These are phyloP conservation scores for Tetrapisispora pingtungensis DNA, from an alignment of 805 yeast genomes.

Conservation along the genomic window DNA sequence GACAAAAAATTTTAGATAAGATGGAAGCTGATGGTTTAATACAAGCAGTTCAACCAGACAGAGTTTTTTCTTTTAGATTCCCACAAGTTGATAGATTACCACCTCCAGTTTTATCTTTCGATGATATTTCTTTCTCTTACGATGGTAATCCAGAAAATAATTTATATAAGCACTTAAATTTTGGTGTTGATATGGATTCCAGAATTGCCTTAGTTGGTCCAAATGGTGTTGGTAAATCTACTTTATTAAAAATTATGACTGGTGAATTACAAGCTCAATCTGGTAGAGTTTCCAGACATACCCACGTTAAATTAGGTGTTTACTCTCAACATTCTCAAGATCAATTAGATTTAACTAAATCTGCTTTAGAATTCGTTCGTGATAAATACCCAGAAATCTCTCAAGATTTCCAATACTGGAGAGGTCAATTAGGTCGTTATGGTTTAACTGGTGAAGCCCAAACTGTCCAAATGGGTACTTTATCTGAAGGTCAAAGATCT, in stretches of 20 bases:
- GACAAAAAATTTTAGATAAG: constrained; percentile 98
- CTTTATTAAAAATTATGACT: constrained; percentile 91
- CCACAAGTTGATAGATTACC: constrained; percentile 95
- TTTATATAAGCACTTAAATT: constrained; percentile 81
- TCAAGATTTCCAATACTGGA: constrained; percentile 98
- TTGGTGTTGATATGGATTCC: constrained; percentile 99
- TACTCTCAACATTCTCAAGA: constrained; percentile 99
- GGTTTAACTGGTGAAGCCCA: constrained; percentile 99
- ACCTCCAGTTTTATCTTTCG: constrained; percentile 96
- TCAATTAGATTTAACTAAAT: constrained; percentile 90
- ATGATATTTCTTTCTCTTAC: constrained; percentile 87
- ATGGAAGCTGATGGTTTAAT: constrained; percentile 99
- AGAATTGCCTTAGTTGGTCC: constrained; percentile 97
- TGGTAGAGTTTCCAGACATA: constrained; percentile 95
- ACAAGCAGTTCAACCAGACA: constrained; percentile 85
- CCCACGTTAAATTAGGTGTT: constrained; percentile 96
- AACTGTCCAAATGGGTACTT: constrained; percentile 96
- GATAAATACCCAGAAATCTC: constrained; percentile 83
- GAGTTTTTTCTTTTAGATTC: constrained; percentile 88
- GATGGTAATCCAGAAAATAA: constrained; percentile 75
- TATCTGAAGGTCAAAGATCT: constrained; percentile 98
- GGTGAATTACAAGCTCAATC: constrained; percentile 82
- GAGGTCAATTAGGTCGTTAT: constrained; percentile 94
- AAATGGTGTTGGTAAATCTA: constrained; percentile 98
- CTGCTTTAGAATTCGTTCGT: constrained; percentile 94